These are phyloP conservation scores for Gossypium trilobum DNA, from an alignment of 441 rosid genomes.

Conservation along the genomic window DNA sequence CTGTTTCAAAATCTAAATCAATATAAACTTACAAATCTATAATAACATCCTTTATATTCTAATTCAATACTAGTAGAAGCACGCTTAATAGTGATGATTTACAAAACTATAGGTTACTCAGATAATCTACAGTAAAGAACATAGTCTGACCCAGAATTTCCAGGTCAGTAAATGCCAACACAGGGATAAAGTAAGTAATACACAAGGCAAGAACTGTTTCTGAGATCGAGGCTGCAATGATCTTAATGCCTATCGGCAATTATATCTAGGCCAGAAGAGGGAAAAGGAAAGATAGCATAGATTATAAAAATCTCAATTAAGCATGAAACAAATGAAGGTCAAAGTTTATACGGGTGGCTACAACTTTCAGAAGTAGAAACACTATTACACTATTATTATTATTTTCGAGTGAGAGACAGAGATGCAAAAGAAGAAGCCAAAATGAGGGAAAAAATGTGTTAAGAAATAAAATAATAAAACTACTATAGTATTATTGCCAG, in stretches of 20 bases:
- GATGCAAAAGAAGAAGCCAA: background rate
- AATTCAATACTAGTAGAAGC: conserved; percentile 1
- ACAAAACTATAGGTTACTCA: background rate
- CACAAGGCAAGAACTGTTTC: conserved; percentile 3
- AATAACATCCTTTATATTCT: background rate
- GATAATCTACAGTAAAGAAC: background rate
- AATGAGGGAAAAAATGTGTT: background rate
- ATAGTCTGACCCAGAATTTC: background rate
- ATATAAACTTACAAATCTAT: background rate
- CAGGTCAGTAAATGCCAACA: background rate
- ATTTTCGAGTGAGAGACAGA: background rate
- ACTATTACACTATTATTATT: background rate
- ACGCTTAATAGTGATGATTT: background rate
- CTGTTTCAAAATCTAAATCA: conserved; percentile 1
- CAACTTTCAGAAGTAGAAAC: background rate
- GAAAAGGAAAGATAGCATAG: background rate
- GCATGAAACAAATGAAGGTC: conserved; percentile 1
- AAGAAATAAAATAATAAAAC: conserved; percentile 9
- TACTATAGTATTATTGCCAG: background rate
- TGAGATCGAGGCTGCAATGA: background rate
- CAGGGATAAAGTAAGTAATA: background rate
- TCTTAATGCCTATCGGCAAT: background rate
- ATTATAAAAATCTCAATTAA: background rate
- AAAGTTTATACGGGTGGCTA: background rate
- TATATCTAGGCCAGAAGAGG: background rate